These are phyloP conservation scores for Ilyonectria robusta DNA, from an alignment of 2,329 filamentous ascomycete genomes.

Conservation along the genomic window DNA sequence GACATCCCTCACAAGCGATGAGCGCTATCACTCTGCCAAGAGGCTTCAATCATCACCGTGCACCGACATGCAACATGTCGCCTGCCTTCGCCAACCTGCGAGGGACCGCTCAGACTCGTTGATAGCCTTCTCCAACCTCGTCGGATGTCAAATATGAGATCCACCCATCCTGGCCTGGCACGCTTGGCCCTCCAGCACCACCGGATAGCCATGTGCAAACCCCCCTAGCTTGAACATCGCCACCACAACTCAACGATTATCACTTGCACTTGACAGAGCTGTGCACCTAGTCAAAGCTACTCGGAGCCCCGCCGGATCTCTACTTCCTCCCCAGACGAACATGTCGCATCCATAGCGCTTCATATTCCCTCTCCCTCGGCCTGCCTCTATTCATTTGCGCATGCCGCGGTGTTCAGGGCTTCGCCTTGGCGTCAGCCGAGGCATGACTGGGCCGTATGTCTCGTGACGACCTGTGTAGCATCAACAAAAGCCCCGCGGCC, in stretches of 20 bases:
- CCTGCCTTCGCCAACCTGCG: background rate
- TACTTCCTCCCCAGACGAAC: background rate
- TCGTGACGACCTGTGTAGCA: slow-evolving; percentile 17
- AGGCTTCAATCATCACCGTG: slow-evolving; percentile 7
- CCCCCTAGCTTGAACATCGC: slow-evolving; percentile 8
- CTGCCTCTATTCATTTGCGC: background rate
- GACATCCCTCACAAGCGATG: background rate
- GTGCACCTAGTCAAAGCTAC: too few species aligned
- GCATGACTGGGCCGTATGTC: slow-evolving; percentile 5
- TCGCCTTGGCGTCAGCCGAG: slow-evolving; percentile 23
- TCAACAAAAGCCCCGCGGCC: slow-evolving; percentile 2
- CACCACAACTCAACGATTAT: slow-evolving; percentile 2
- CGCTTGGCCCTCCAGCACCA: background rate
- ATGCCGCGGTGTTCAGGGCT: background rate
- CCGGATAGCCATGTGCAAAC: background rate
- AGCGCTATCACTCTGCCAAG: slow-evolving; percentile 16
- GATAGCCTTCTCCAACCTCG: background rate
- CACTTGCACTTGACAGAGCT: too few species aligned
- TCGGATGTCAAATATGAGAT: slow-evolving; percentile 14
- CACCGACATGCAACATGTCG: background rate
- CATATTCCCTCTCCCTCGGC: background rate
- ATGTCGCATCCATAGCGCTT: background rate
- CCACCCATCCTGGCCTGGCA: slow-evolving; percentile 14
- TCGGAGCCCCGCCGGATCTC: too few species aligned
- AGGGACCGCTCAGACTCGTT: background rate